A percentile compares a stretch with the other conserved stretches of the same genome.
phyloP scores from a whole-genome alignment of 148 eudicot species.

The Camellia lanceoleosa region DNA sequence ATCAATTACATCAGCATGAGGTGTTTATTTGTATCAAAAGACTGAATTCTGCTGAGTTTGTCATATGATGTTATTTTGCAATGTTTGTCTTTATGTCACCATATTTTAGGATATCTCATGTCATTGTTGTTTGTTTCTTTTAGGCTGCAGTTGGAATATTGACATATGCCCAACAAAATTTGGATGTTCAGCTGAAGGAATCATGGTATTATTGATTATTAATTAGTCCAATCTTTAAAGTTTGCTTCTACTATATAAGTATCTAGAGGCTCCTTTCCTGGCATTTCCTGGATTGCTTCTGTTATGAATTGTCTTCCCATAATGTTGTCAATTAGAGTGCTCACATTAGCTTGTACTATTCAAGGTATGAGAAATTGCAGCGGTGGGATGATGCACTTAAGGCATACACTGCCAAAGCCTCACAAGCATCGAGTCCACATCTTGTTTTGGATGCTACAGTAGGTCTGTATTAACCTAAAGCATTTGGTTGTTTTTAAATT shows the following conservation, averaged over 20 bases:
- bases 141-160: slow-evolving; percentile 98
- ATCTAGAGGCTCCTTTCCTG: not conserved
- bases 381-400: slow-evolving; percentile 97
- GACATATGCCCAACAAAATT: slow-evolving; percentile 84
- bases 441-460: slow-evolving; percentile 83
- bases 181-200: slow-evolving; percentile 91
- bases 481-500: not conserved
- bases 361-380: slow-evolving; percentile 94
- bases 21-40: slow-evolving; percentile 27
- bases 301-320: slow-evolving; percentile 12
- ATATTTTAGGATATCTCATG: not conserved
- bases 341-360: slow-evolving; percentile 2
- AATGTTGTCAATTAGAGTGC: too few species aligned
- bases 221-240: not conserved
- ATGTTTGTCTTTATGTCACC: slow-evolving; percentile 2
- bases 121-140: slow-evolving; percentile 15
- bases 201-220: slow-evolving; percentile 54
- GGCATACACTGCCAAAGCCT: slow-evolving; percentile 81
- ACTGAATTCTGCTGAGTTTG: not conserved
- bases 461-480: slow-evolving; percentile 42
- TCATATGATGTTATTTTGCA: not conserved
- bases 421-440: slow-evolving; percentile 62
- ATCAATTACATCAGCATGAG: slow-evolving; percentile 98
- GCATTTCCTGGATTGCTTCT: slow-evolving; percentile 2
- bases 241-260: not conserved